Percentiles rank a stretch among this genome's conserved stretches.
These are phyloP conservation scores for Chenopodium album DNA, from an alignment of 148 eudicot species.

Conservation along the genomic window DNA sequence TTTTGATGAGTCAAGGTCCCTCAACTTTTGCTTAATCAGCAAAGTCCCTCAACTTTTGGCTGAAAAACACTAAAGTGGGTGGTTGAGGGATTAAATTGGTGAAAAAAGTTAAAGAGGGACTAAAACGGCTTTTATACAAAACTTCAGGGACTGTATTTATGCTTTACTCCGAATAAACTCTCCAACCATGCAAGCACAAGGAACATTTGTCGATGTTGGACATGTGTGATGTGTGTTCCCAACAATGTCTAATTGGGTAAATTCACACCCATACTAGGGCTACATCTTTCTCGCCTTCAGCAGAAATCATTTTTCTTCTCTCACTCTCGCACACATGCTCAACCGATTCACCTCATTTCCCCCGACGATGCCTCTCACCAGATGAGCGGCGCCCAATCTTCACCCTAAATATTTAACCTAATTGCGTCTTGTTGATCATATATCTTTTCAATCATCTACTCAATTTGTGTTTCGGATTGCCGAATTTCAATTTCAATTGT, in stretches of 20 bases:
- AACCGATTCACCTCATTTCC: background rate
- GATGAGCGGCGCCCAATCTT: slow-evolving; percentile 1
- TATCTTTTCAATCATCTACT: background rate
- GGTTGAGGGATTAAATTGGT: too few species aligned
- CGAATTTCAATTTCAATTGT: background rate
- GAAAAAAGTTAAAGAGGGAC: too few species aligned
- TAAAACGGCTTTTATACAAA: too few species aligned
- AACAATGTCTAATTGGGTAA: background rate
- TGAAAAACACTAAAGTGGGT: too few species aligned
- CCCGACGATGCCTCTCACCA: slow-evolving; percentile 9
- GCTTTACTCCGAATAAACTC: too few species aligned
- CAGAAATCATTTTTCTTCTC: background rate
- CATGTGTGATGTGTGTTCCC: too few species aligned
- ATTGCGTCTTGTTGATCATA: background rate
- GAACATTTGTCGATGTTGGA: too few species aligned
- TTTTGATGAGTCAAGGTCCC: too few species aligned
- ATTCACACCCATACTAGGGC: slow-evolving; percentile 6
- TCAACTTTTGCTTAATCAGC: too few species aligned
- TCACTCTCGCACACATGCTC: background rate
- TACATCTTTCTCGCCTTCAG: background rate
- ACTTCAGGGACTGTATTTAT: too few species aligned
- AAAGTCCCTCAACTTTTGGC: too few species aligned
- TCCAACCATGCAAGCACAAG: too few species aligned
- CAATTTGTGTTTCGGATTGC: background rate
- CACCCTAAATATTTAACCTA: background rate